A percentile compares a stretch with the other conserved stretches of the same genome.
Conservation (phyloP, 352 stramenopile genomes). For the Phytopythium litorale region DNA sequence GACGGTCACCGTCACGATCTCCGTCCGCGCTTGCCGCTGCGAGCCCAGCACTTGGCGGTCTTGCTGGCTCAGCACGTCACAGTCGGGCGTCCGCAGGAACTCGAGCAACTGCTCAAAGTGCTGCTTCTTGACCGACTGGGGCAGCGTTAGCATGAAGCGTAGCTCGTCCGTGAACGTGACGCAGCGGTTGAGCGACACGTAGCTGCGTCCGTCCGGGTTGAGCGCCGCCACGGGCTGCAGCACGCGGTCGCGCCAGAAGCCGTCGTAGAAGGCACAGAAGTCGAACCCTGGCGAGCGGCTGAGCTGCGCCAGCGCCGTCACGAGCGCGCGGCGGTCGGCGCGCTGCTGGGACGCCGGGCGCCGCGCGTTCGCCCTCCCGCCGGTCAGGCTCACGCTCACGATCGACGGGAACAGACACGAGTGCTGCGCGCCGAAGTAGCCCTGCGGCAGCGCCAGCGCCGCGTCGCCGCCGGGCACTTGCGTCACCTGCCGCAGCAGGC, state of each 20-base stretch:
- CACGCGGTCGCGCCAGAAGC: conserved; percentile 6
- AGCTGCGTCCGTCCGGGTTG: conserved; percentile 5
- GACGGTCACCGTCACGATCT: neutral
- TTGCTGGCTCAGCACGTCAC: neutral
- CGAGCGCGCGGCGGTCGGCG: conserved; percentile 6
- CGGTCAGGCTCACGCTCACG: conserved; percentile 5
- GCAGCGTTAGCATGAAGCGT: conserved; percentile 8
- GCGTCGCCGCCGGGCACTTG: neutral
- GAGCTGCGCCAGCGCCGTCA: conserved; percentile 6
- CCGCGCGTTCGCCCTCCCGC: neutral
- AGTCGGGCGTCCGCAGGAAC: conserved; percentile 1
- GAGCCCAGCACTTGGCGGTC: neutral
- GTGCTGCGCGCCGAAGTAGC: conserved; percentile 9
- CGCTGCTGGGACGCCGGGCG: neutral
- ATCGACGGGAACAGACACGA: conserved; percentile 6
- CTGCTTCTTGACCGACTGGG: neutral
- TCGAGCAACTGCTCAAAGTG: conserved; percentile 7
- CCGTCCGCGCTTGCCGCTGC: neutral
- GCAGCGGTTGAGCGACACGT: conserved; percentile 9
- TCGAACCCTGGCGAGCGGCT: neutral
- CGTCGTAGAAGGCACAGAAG: conserved; percentile 5
- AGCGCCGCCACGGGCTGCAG: neutral
- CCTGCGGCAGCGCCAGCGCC: conserved; percentile 7
- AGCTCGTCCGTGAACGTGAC: conserved; percentile 8
- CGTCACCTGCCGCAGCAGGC: conserved; percentile 7